Base-by-base conservation (phyloP, 129 eudicot species). In the Artemisia argyi region DNA sequence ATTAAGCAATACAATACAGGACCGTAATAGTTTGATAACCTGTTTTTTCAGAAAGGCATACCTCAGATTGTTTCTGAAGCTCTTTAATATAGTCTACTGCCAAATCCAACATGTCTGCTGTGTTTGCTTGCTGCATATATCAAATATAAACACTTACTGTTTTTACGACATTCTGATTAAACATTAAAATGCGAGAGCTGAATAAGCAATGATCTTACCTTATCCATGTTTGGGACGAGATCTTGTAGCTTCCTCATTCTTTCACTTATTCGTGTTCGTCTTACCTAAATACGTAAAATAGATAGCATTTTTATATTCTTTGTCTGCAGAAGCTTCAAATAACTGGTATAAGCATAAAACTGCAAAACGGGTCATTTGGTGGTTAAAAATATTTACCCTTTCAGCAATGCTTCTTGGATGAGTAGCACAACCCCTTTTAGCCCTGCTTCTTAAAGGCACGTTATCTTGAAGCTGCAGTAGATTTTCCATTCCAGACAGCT, bases 391-490 rank as follows among this genome's bases (percentile, higher is more conserved):
- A 18, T 60, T 66, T 78, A 94, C 97, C 91, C 99, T 84, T 78
- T 94, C 99, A 1, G 96, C 97, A 76, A 95, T 90, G 87, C 97
- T 95, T 24, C 97, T 81, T n/a, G 97, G 97, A 60, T 95, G 97
- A 76, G 96, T 90, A 35, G 96, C 98, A 72, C 83, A 89, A 46
- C 98, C 98, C 81, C 98, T 79, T 80, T 90, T 90, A 14, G 99
- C 99, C 75, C 97, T 79, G 59, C 86, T 68, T 30, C 83, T 83
- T 47, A 87, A 74, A 2, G 91, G 94, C 44, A 83, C 94, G 13
- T 85, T 68, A 69, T 90, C 97, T 78, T 86, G 89, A 64, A 79
- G 68, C 35, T 79, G 83, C 52, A 81, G 3, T 22, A 79, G 68
- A 9, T 75, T 83, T 55, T 89, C 92, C 83, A 80, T 86, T 19